Evolutionary conservation across 768 basidiomycete species (phyloP), one percentile per base, ranked within the genome.

Genomic region (Termitomyces sp.): DNA sequence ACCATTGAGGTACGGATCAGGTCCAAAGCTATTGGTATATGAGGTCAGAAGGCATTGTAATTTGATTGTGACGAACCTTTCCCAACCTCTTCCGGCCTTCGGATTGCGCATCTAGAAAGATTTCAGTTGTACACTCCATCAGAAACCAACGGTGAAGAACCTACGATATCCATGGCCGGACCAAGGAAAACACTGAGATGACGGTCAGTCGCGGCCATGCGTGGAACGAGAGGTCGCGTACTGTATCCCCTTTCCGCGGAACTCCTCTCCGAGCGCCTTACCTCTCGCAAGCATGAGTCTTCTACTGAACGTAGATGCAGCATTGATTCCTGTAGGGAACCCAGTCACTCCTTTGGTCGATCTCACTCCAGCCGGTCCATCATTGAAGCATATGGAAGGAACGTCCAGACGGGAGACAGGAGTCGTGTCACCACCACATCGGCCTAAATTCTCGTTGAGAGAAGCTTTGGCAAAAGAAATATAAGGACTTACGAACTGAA

Each of bases 161-260:
- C 6, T 57, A 83, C 83, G 63, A 86, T 77, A 67, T 86, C 84
- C 71, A 85, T 73, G 40, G 79, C 79, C 2, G 85, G 84, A 6
- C 83, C 83, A 3, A 87, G 71, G 47, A 73, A 79, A 8, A 81
- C 77, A 60, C 80, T 81, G 11, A 38, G 20, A 38, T 15, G 8
- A 31, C 6, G 1, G 37, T 60, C 15, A 49, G 48, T 3, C 48
- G 6, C 0, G 38, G 5, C 20, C 7, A 57, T 25, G 51, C 3
- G 7, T 17, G n/a, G 5, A 12, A 14, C 5, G 10, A 31, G n/a
- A 42, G 7, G 4, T 15, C 5, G 66, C 69, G 17, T 49, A 79
- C 79, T 80, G 76, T 5, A 83, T 83, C 29, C 91, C 91, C 70
- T 89, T 87, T 12, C 80, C 85, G n/a, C 82, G 73, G 69, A 84